A percentile compares a stretch with the other conserved stretches of the same genome.
Conservation (phyloP, 2,329 filamentous ascomycete genomes). For the Orbilia oligospora region DNA sequence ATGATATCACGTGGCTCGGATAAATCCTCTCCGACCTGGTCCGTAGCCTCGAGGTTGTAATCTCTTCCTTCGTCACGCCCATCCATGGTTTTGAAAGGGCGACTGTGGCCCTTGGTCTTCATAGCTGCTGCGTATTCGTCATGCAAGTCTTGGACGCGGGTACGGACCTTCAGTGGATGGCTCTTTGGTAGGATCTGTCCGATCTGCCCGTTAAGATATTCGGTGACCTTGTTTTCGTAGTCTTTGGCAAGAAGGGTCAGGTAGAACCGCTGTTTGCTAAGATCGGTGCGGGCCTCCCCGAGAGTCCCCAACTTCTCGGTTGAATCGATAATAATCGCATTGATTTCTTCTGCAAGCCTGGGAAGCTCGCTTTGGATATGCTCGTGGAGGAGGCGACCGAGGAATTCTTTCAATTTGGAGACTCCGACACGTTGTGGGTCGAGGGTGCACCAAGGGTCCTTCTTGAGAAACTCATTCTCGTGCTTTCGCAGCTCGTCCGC, state of each 20-base stretch:
- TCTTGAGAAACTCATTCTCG: constrained; percentile 62
- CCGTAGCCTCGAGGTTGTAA: constrained; percentile 42
- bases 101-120: constrained; percentile 62
- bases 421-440: constrained; percentile 67
- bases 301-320: background rate
- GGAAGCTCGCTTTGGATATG: constrained; percentile 69
- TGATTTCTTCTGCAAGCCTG: constrained; percentile 67
- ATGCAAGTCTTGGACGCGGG: constrained; percentile 61
- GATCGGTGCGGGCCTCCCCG: constrained; percentile 64
- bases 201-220: constrained; percentile 67
- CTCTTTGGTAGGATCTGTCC: constrained; percentile 66
- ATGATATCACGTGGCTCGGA: constrained; percentile 66
- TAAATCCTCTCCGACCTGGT: background rate
- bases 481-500: constrained; percentile 47
- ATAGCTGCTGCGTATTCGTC: constrained; percentile 64
- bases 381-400: constrained; percentile 67
- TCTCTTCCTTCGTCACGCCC: background rate
- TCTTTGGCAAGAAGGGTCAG: constrained; percentile 66
- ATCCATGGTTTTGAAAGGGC: constrained; percentile 57
- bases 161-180: constrained; percentile 55
- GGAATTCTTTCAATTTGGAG: constrained; percentile 66
- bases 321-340: constrained; percentile 54
- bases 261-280: constrained; percentile 66
- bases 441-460: constrained; percentile 60
- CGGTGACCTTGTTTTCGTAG: constrained; percentile 66